phyloP scores from a whole-genome alignment of 768 basidiomycete genomes.

The Pisolithus sp. region DNA sequence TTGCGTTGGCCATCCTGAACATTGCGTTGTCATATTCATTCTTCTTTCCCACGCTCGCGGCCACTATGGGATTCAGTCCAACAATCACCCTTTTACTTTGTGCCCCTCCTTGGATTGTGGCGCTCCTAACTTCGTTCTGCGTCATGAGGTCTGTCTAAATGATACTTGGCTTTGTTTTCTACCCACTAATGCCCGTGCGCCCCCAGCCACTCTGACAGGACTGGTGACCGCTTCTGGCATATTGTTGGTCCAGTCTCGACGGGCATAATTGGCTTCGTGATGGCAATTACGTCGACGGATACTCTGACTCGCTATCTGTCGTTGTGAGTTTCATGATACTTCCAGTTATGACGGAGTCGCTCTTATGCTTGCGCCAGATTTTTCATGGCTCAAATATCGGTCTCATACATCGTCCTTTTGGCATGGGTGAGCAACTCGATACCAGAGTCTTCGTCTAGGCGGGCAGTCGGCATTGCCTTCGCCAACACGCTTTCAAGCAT shows the following conservation, averaged over 20 bases:
- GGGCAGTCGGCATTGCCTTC: slow-evolving; percentile 79
- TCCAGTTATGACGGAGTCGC: neutral
- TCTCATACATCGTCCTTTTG: slow-evolving; percentile 60
- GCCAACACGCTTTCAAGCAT: slow-evolving; percentile 75
- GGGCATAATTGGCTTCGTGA: slow-evolving; percentile 60
- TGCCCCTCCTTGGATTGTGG: slow-evolving; percentile 67
- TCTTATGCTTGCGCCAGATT: slow-evolving; percentile 39
- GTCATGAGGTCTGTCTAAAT: slow-evolving; percentile 37
- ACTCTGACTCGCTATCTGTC: slow-evolving; percentile 56
- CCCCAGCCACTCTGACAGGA: slow-evolving; percentile 61
- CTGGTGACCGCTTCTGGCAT: slow-evolving; percentile 68
- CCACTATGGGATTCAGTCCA: slow-evolving; percentile 58
- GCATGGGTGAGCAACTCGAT: slow-evolving; percentile 52
- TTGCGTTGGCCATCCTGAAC: slow-evolving; percentile 49
- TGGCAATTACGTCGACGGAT: slow-evolving; percentile 59
- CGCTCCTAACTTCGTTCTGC: slow-evolving; percentile 50
- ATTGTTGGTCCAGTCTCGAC: slow-evolving; percentile 45
- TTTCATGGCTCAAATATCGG: slow-evolving; percentile 66
- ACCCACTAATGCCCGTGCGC: neutral
- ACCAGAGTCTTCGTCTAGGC: slow-evolving; percentile 74
- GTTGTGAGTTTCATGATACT: slow-evolving; percentile 33
- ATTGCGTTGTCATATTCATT: slow-evolving; percentile 67
- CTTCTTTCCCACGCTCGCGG: slow-evolving; percentile 71
- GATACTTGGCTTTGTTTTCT: neutral
- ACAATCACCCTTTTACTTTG: slow-evolving; percentile 66